Evolutionary conservation across 352 stramenopile species (phyloP), one percentile per base, ranked within the genome.

Genomic region (Phytophthora chlamydospora): DNA sequence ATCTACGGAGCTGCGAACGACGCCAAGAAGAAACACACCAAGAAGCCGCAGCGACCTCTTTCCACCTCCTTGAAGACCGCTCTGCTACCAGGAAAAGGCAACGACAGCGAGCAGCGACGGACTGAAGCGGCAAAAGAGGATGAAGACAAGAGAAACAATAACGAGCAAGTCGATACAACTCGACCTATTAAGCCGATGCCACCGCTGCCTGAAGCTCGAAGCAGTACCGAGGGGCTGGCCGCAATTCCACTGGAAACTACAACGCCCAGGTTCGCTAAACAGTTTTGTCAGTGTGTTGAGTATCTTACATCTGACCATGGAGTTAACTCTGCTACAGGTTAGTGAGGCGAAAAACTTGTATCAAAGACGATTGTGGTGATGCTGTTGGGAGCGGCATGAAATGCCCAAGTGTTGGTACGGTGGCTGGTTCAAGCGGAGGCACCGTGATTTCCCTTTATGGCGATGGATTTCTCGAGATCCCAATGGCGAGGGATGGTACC

Each of bases 391-490:
- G 16, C 47, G 34, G n/a, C 6, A 38, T 5, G 1, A 56, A 42
- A 13, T 17, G 10, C 33, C 32, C 21, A 16, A 19, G 21, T 34
- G 12, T 4, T 14, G 14, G 12, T 35, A 8, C 21, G 32, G 1
- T 36, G 14, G 29, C 10, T 14, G 3, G 24, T 27, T 27, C 24
- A 27, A 47, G 45, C 12, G 44, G 38, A 5, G 48, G 39, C n/a
- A 9, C 57, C 3, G 68, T 82, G 13, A 69, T 86, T 29, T 75
- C 76, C 3, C 55, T 86, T 6, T 86, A 86, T 31, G 76, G 76
- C 1, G 76, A 86, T 38, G 76, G 76, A 2, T 86, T 84, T 49
- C 34, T 86, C 16, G 74, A 85, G 31, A 61, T 83, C n/a, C 71
- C 62, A 2, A 21, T 64, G 16, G 40, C 45, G 11, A 27, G 24